Evolutionary conservation across 208 protist species (phyloP), one percentile per base, ranked within the genome.

Genomic region (Leptomonas seymouri): DNA sequence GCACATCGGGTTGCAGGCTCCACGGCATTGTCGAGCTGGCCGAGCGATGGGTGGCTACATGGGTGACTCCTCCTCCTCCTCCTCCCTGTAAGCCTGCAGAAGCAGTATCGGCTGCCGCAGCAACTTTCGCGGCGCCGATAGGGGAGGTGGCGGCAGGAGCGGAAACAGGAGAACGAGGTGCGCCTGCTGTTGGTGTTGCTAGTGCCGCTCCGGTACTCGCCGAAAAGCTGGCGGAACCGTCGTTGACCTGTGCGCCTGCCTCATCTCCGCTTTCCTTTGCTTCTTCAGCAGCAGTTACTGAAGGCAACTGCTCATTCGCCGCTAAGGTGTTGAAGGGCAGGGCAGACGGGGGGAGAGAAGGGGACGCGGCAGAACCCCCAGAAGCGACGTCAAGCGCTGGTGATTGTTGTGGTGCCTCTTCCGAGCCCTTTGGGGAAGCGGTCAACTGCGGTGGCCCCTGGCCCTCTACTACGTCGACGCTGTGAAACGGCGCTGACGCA

Each of bases 221-320:
- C 15, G 58, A 49, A 27, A 39, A 21, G 42, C 42, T 27, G 16
- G 49, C 42, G 58, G 58, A 53, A 41, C 28, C 58, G 23, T 63
- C 58, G 9, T 41, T 34, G 23, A 20, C 42, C 8, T 36, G 23
- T 25, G 27, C 58, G 8, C 18, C 44, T 5, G 39, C 27, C 27
- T 12, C 42, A 5, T 49, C 28, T 1, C 28, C 36, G 12, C 2
- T 12, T 36, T 18, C 36, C 1, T 2, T 45, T 7, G 30, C n/a
- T 7, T 60, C 55, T 56, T 61, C 45, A 3, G 25, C 23, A 53
- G 65, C 14, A 9, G 42, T 20, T 21, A 42, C 27, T 15, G 55
- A 21, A 31, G 55, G 34, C 23, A 36, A 6, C 18, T 58, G 31
- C 14, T 1, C 55, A 6, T 60, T 36, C 20, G 5, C 55, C 20